Conservation (phyloP, 768 basidiomycete genomes). For the Lentinula guzmanii region DNA sequence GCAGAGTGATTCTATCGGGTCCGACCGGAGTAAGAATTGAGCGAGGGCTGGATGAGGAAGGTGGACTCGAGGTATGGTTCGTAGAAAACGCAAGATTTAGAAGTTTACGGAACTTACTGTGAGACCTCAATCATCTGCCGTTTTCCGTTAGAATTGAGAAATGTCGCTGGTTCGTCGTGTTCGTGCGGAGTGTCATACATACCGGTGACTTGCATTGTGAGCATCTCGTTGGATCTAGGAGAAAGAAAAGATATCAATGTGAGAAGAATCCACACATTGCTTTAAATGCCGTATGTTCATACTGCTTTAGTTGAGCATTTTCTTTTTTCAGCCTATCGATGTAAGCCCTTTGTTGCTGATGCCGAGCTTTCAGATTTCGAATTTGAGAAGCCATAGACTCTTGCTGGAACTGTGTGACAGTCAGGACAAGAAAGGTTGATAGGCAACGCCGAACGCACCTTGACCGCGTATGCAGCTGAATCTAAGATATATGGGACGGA, state of each 20-base stretch:
- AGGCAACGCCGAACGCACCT: conserved; percentile 32
- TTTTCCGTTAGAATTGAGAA: conserved; percentile 57
- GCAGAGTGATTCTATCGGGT: conserved; percentile 64
- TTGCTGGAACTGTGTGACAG: conserved; percentile 61
- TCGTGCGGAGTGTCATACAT: conserved; percentile 17
- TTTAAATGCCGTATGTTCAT: conserved; percentile 1
- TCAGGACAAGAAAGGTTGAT: neutral
- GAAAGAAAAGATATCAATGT: conserved; percentile 7
- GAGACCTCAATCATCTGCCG: conserved; percentile 45
- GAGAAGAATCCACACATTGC: neutral
- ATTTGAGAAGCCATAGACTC: conserved; percentile 67
- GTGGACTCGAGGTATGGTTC: conserved; percentile 18
- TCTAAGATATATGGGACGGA: conserved; percentile 59
- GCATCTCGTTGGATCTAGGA: conserved; percentile 41
- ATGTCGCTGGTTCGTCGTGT: conserved; percentile 25
- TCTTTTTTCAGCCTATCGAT: conserved; percentile 51
- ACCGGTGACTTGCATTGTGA: conserved; percentile 41
- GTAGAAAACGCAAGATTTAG: conserved; percentile 11
- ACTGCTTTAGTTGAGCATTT: conserved; percentile 55
- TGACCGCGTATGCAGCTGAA: conserved; percentile 56
- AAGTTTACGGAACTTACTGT: conserved; percentile 28
- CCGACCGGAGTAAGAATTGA: conserved; percentile 38
- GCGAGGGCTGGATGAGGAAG: conserved; percentile 54
- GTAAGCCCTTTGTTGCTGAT: conserved; percentile 46
- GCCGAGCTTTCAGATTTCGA: conserved; percentile 53